phyloP scores from a whole-genome alignment of 371 early-diverging fungal genomes.

The Rhizopus arrhizus region DNA sequence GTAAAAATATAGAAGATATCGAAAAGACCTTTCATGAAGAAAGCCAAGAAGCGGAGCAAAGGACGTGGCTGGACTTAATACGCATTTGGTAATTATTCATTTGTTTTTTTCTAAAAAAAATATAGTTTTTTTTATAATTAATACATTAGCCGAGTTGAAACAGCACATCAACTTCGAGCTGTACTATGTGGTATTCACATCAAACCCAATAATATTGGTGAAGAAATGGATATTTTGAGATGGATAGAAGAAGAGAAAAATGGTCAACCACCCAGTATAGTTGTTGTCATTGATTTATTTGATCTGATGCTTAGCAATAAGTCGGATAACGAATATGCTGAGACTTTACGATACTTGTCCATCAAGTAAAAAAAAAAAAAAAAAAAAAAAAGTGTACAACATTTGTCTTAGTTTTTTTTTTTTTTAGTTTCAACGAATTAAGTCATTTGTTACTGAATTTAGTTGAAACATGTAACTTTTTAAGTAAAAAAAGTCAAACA shows the following conservation, averaged over 20 bases:
- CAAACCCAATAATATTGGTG: slow-evolving; percentile 3
- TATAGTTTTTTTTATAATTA: slow-evolving; percentile 1
- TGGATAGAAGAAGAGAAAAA: slow-evolving; percentile 34
- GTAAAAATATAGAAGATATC: slow-evolving; percentile 4
- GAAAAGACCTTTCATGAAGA: neutral
- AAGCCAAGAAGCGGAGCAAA: slow-evolving; percentile 8
- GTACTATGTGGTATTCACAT: slow-evolving; percentile 24
- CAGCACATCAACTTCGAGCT: slow-evolving; percentile 25
- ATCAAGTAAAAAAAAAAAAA: slow-evolving; percentile 9
- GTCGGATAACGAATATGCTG: neutral
- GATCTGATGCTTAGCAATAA: slow-evolving; percentile 10
- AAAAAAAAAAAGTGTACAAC: neutral
- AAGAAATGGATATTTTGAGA: slow-evolving; percentile 13
- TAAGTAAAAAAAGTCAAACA: neutral
- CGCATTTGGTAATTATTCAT: slow-evolving; percentile 18
- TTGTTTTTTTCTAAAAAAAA: slow-evolving; percentile 2
- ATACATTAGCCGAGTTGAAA: slow-evolving; percentile 22
- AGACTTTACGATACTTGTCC: slow-evolving; percentile 10
- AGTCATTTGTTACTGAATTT: slow-evolving; percentile 7
- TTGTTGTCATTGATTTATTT: slow-evolving; percentile 31
- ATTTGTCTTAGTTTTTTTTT: neutral
- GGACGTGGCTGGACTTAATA: slow-evolving; percentile 20
- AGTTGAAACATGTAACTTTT: slow-evolving; percentile 3
- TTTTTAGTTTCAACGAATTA: slow-evolving; percentile 3
- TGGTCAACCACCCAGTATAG: slow-evolving; percentile 35